Evolutionary conservation across 176 grass and related monocot species (phyloP).

Genomic region (Puccinellia tenuiflora): DNA sequence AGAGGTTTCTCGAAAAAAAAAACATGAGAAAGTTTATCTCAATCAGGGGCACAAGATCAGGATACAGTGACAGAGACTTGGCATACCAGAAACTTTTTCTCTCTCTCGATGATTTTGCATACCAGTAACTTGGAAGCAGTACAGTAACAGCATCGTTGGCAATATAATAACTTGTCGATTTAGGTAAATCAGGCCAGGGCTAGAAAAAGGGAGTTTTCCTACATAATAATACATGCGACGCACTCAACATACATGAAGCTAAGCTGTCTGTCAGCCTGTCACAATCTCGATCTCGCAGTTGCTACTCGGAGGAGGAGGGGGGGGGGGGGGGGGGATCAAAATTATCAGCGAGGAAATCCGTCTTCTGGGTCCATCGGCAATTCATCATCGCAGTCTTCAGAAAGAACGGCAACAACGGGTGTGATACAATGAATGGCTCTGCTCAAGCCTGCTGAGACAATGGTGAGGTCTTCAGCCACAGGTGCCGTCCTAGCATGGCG

Average conservation of each 20-base stretch:
- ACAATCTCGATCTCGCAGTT: background rate
- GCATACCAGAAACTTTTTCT: background rate
- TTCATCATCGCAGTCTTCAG: background rate
- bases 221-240: constrained; percentile 7
- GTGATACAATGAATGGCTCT: background rate
- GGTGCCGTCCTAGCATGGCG: constrained; percentile 66
- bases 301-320: background rate
- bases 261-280: background rate
- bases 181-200: background rate
- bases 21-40: background rate
- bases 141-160: background rate
- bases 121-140: background rate
- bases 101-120: background rate
- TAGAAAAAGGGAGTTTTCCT: background rate
- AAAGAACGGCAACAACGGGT: background rate
- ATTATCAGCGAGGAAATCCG: background rate
- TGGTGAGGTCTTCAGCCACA: constrained; percentile 85
- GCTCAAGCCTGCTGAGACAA: constrained; percentile 35
- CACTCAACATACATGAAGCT: background rate
- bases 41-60: background rate
- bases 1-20: too few species aligned
- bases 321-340: background rate
- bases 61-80: background rate
- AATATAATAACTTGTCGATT: background rate
- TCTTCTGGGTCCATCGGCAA: background rate